These are phyloP conservation scores for Keithomyces neogunnii DNA, from an alignment of 2,329 filamentous ascomycete genomes.

Conservation along the genomic window DNA sequence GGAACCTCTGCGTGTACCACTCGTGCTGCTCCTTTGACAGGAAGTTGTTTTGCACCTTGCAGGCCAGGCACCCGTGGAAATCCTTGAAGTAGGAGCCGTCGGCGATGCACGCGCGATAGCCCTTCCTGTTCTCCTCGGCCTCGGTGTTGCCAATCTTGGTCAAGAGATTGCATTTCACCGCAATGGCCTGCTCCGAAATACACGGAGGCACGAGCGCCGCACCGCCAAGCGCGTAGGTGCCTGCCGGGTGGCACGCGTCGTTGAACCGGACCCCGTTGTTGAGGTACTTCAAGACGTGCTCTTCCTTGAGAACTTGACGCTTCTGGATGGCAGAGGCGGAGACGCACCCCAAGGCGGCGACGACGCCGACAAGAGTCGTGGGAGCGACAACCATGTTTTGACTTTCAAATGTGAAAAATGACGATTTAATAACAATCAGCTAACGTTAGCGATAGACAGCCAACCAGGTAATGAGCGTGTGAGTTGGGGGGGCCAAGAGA, in stretches of 20 bases:
- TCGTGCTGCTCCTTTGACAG: background rate
- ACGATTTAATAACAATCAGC: too few relatives aligned
- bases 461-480: too few relatives aligned
- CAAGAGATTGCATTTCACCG: background rate
- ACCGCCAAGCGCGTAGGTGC: background rate
- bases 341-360: background rate
- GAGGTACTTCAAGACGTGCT: background rate
- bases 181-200: background rate
- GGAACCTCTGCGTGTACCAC: background rate
- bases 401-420: background rate
- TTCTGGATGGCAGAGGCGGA: background rate
- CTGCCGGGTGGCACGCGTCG: background rate
- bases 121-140: background rate
- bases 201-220: background rate
- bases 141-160: background rate
- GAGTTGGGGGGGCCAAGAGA: too few relatives aligned
- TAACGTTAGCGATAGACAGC: too few relatives aligned
- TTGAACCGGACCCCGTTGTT: background rate
- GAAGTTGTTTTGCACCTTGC: background rate
- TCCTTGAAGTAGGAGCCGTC: background rate
- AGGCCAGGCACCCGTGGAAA: background rate
- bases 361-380: background rate
- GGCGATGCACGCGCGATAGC: background rate
- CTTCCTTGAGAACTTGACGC: background rate
- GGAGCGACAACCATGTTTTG: background rate